A percentile compares a stretch with the other conserved stretches of the same genome.
Evolutionary conservation across 108 stramenopile genomes (phyloP).

Genomic region (Cyclotella kingstonii): DNA sequence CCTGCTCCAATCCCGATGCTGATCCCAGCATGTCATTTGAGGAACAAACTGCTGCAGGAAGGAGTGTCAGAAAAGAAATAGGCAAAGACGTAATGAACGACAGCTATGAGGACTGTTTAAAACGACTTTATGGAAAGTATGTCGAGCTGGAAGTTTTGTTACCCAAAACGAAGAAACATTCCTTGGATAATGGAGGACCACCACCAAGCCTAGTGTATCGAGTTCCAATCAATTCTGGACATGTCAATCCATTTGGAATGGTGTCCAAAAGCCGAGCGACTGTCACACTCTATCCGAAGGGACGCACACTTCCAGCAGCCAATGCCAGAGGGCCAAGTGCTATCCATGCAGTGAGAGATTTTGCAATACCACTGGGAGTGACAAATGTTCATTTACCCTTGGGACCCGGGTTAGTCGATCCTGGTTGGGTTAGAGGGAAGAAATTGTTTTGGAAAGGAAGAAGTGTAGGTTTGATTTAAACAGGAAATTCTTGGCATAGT

Average conservation of each 20-base stretch:
- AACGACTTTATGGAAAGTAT: constrained; percentile 41
- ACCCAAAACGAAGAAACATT: constrained; percentile 9
- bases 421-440: constrained; percentile 68
- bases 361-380: constrained; percentile 48
- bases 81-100: constrained; percentile 33
- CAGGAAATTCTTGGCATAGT: background rate
- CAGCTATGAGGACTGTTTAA: constrained; percentile 39
- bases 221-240: constrained; percentile 54
- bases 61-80: constrained; percentile 17
- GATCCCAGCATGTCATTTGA: constrained; percentile 24
- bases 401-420: constrained; percentile 77
- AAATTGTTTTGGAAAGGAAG: constrained; percentile 70
- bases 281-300: constrained; percentile 62
- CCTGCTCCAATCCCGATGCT: constrained; percentile 21
- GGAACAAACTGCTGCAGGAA: constrained; percentile 7
- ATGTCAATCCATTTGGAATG: constrained; percentile 62
- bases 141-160: constrained; percentile 42
- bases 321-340: constrained; percentile 16
- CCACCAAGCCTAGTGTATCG: constrained; percentile 64
- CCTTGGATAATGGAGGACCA: constrained; percentile 16
- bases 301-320: constrained; percentile 34
- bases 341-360: constrained; percentile 13
- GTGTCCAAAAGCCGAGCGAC: constrained; percentile 57
- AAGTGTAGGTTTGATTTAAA: constrained; percentile 54
- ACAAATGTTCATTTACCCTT: constrained; percentile 56